Conservation (phyloP, 1,284 basidiomycete genomes). For the Phylloboletellus chloephorus region DNA sequence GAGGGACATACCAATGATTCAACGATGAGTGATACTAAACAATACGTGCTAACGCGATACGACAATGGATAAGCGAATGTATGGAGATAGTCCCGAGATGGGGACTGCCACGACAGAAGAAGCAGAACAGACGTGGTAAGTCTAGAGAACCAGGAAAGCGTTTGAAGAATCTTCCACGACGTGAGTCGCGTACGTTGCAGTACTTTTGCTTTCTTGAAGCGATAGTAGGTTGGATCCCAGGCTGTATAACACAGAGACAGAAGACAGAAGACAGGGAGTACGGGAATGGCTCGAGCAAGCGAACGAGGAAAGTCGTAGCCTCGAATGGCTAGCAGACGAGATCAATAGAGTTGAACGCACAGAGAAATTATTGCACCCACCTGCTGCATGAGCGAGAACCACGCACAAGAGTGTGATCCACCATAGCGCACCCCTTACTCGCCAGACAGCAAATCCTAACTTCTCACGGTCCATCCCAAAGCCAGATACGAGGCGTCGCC, state of each 20-base stretch:
- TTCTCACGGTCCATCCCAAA: conserved; percentile 38
- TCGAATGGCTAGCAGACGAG: conserved; percentile 19
- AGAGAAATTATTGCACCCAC: conserved; percentile 34
- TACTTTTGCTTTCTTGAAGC: conserved; percentile 49
- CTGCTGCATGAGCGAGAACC: conserved; percentile 39
- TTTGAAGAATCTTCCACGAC: conserved; percentile 49
- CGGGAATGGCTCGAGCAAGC: conserved; percentile 15
- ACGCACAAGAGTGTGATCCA: conserved; percentile 40
- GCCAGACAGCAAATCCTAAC: conserved; percentile 51
- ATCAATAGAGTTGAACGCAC: conserved; percentile 8
- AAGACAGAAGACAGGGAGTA: conserved; percentile 45
- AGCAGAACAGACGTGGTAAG: conserved; percentile 47
- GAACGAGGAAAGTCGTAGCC: conserved; percentile 21
- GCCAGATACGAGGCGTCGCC: conserved; percentile 41
- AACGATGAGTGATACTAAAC: conserved; percentile 38
- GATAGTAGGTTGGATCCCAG: conserved; percentile 73
- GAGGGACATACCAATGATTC: conserved; percentile 48
- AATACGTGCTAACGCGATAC: conserved; percentile 40
- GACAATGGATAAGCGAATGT: conserved; percentile 35
- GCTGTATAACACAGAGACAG: conserved; percentile 62
- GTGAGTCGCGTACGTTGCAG: conserved; percentile 22
- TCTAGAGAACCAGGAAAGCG: conserved; percentile 51
- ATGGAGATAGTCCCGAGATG: conserved; percentile 38
- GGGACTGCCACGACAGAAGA: conserved; percentile 37
- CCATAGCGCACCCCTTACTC: conserved; percentile 60